These are phyloP conservation scores for Carex cristatella DNA, from an alignment of 176 grass and related monocot species.

Conservation along the genomic window DNA sequence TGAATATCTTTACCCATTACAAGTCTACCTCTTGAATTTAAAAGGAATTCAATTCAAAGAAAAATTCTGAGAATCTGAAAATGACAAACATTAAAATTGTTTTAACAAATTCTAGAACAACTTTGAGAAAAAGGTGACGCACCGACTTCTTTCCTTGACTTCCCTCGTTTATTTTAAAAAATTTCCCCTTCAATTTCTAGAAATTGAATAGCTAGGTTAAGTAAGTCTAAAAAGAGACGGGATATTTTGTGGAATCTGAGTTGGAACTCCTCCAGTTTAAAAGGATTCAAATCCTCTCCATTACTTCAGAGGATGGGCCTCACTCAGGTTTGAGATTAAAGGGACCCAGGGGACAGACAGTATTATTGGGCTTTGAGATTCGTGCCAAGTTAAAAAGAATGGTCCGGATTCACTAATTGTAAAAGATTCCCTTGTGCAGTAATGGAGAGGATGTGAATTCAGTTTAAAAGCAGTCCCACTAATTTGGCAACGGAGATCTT, in stretches of 20 bases:
- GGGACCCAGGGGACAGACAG: no score
- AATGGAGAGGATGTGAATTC: no score
- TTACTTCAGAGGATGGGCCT: no score
- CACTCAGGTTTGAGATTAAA: no score
- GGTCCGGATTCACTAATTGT: no score
- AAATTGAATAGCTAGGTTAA: background rate
- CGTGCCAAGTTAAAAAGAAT: no score
- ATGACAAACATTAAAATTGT: background rate
- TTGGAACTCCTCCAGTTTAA: background rate
- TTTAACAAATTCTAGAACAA: background rate
- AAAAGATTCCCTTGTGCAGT: no score
- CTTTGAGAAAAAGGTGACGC: background rate
- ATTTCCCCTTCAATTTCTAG: background rate
- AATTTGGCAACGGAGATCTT: background rate
- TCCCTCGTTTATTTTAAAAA: no score
- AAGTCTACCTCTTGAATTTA: background rate
- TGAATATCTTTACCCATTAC: background rate
- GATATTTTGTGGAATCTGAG: background rate
- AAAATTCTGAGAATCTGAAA: constrained; percentile 1
- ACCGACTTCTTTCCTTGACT: background rate
- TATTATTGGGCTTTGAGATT: no score
- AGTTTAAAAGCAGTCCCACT: background rate
- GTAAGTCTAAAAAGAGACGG: background rate
- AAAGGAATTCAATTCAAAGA: background rate
- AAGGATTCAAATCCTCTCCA: no score